Base-by-base conservation (phyloP, 345 rosid species). In the Salix caprea region DNA sequence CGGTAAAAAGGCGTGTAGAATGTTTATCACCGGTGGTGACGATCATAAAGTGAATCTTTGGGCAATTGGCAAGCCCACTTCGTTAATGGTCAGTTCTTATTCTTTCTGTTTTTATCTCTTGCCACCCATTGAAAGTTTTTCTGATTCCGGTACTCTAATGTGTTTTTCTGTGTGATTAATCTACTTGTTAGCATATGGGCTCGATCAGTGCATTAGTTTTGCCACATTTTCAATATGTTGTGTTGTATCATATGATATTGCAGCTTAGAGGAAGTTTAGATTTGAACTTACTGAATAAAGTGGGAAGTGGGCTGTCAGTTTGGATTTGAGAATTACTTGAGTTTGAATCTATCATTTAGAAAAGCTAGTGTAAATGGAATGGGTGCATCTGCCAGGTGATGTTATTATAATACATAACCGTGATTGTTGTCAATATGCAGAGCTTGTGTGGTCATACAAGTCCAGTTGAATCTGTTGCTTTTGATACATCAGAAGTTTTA, bases 41-140 rank as follows among this genome's bases (percentile, higher is more conserved):
- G 99, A 96, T 83, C 81, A 84, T 71, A 93, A 90, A 64, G 96
- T 92, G 76, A 96, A 96, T 83, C 92, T 96, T 71, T 96, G 99
- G 99, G 87, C 94, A 4, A 89, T 93, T 14, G 99, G 96, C 71
- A 96, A 92, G 71, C 91, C 95, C 69, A 87, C 89, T 81, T 90
- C 98, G 71, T 82, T 93, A 62, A 89, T 92, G 99, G 99, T 96
- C 9, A 74, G 82, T 84, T 74, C 69, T 73, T 70, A 6, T 50
- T 79, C 54, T 19, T 21, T 54, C n/a, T 36, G 18, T 71, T 42
- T 8, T 30, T 40, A 28, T 0, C 8, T 73, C n/a, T 21, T 13
- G 58, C 2, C 28, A 21, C 40, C 66, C 60, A 42, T 39, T 40
- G 42, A 9, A n/a, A 42, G 2, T 28, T 5, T 65, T 66, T 21